A percentile compares a stretch with the other conserved stretches of the same genome.
Conservation (phyloP, 371 early-diverging fungal species). For the Haplosporangium sp. region DNA sequence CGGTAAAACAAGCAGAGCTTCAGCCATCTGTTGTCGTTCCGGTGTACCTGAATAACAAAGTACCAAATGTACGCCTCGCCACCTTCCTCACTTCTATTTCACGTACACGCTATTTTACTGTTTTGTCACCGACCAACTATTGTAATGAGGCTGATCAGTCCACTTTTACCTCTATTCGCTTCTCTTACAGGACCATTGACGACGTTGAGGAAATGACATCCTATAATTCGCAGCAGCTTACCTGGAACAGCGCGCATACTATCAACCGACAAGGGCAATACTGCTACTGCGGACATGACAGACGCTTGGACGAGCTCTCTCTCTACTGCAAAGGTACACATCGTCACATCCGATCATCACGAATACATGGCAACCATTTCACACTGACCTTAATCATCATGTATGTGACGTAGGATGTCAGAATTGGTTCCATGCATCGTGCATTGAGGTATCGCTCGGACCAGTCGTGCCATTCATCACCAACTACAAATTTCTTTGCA, state of each 20-base stretch:
- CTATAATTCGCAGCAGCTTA: slow-evolving; percentile 38
- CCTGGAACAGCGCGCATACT: slow-evolving; percentile 75
- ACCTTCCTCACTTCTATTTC: too few species aligned
- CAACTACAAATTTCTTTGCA: slow-evolving; percentile 72
- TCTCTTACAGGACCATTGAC: not conserved
- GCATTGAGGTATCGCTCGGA: slow-evolving; percentile 62
- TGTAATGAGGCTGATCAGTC: too few species aligned
- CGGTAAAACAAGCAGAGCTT: too few species aligned
- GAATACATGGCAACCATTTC: not conserved
- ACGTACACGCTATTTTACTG: too few species aligned
- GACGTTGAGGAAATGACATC: slow-evolving; percentile 8
- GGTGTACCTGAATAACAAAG: too few species aligned
- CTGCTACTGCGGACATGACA: slow-evolving; percentile 76
- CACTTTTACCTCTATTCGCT: not conserved
- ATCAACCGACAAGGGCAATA: slow-evolving; percentile 69
- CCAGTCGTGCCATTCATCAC: slow-evolving; percentile 71
- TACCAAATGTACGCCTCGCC: too few species aligned
- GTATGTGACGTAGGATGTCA: slow-evolving; percentile 58
- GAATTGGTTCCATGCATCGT: slow-evolving; percentile 78
- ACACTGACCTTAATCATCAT: not conserved
- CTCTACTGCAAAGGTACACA: slow-evolving; percentile 70
- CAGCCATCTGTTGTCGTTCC: too few species aligned
- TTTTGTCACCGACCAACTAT: not conserved
- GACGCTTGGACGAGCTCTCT: slow-evolving; percentile 66
- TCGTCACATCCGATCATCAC: not conserved